Base-by-base conservation (phyloP, 2,329 filamentous ascomycete genomes). In the Trichoderma asperellum region DNA sequence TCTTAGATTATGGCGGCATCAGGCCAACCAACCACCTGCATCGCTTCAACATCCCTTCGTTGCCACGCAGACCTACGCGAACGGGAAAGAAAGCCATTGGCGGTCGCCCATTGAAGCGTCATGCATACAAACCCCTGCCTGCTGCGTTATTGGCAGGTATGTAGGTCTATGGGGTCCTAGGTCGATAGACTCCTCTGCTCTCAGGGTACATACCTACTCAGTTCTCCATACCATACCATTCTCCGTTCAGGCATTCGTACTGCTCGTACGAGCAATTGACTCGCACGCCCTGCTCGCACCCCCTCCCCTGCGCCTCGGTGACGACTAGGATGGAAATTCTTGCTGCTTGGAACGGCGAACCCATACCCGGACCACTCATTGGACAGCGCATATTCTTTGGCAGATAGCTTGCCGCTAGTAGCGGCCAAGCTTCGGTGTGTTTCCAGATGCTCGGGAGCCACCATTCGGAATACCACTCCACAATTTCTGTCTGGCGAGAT, bases 401-500 rank as follows among this genome's bases (percentile, higher is more conserved):
- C 72, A 73, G 65, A 73, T 70, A 70, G 71, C 71, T 72, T 68
- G 68, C 71, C 69, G 67, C 68, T 73, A 66, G 71, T 72, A 74
- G 73, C 70, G 73, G 70, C 71, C 72, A 75, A 70, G 70, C 70
- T 73, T 74, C 65, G 73, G 75, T 73, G 71, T 71, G 71, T 75
- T 77, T 73, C 77, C 77, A 78, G 76, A 77, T 72, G 75, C 73
- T 75, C 77, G 77, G 75, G 74, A 78, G 76, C 73, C 73, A 73
- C 72, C 73, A 73, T 56, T 62, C 53, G 63, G 37, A 32, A 68
- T 58, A 69, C 74, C 57, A 68, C 74, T 76, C 75, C 77, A 76
- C 76, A 34, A 59, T 52, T 58, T 12, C 35, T 47, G 34, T 40
- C 47, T 16, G 60, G 61, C 43, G 70, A 70, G 69, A 77, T 76